Evolutionary conservation across 768 basidiomycete species (phyloP).

Genomic region (Rhizopogon vinicolor): DNA sequence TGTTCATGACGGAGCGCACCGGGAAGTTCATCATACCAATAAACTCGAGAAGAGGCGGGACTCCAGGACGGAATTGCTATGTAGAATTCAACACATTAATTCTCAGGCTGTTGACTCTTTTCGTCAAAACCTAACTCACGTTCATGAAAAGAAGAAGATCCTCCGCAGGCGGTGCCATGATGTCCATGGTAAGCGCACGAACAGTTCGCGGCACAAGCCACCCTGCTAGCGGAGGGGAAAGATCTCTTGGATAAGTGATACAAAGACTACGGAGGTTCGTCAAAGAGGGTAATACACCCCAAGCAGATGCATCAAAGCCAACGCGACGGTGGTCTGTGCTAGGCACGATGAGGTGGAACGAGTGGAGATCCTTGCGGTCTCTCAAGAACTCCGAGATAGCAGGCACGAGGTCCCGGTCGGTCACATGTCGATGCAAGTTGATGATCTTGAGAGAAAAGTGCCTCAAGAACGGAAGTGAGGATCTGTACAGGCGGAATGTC

Average conservation of each 20-base stretch:
- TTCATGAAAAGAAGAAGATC: conserved; percentile 40
- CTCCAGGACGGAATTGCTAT: conserved; percentile 58
- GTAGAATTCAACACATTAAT: neutral
- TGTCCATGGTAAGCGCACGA: conserved; percentile 41
- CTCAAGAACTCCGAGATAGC: conserved; percentile 65
- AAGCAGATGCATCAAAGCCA: conserved; percentile 66
- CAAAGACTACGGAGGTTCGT: conserved; percentile 46
- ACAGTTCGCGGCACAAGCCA: conserved; percentile 63
- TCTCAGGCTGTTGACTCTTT: neutral
- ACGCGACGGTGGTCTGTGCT: conserved; percentile 42
- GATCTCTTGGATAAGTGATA: conserved; percentile 61
- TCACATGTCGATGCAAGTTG: conserved; percentile 36
- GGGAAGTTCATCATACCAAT: conserved; percentile 50
- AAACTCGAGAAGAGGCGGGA: conserved; percentile 50
- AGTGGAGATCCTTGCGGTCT: conserved; percentile 45
- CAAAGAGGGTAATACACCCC: conserved; percentile 66
- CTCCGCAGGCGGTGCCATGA: conserved; percentile 28
- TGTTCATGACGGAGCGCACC: conserved; percentile 31
- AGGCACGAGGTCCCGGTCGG: conserved; percentile 63
- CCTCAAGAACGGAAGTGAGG: conserved; percentile 56
- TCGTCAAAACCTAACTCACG: conserved; percentile 21
- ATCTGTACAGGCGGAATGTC: conserved; percentile 40
- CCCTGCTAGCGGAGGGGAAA: conserved; percentile 57
- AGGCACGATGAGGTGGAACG: conserved; percentile 46
- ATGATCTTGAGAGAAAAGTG: conserved; percentile 56